phyloP scores from a whole-genome alignment of 1,284 basidiomycete species.

The Heterobasidion irregulare region DNA sequence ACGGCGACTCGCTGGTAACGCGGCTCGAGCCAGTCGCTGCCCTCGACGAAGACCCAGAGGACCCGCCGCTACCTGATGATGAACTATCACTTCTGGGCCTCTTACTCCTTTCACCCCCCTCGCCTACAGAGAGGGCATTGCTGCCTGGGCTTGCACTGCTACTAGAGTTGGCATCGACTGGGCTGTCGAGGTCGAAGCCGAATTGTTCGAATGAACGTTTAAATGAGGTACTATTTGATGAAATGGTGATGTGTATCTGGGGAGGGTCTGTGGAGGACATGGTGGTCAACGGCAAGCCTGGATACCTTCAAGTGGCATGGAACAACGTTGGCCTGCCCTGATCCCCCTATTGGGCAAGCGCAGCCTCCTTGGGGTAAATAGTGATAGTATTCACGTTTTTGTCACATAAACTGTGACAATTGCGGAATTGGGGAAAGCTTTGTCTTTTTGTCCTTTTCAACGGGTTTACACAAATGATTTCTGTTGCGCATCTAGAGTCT shows the following conservation, averaged over 20 bases:
- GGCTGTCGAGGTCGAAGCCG: conserved; percentile 41
- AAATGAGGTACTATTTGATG: conserved; percentile 36
- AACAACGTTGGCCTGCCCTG: too few species aligned
- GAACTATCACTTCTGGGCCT: conserved; percentile 1
- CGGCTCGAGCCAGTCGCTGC: background rate
- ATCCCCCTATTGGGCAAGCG: too few species aligned
- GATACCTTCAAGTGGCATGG: background rate
- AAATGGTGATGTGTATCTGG: conserved; percentile 35
- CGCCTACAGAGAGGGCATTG: background rate
- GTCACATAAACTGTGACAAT: too few species aligned
- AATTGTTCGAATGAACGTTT: conserved; percentile 51
- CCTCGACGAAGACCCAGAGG: background rate
- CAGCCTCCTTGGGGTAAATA: too few species aligned
- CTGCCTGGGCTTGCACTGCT: conserved; percentile 8
- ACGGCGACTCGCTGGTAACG: background rate
- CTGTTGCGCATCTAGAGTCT: too few species aligned
- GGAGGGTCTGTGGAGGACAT: conserved; percentile 24
- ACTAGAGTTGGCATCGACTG: conserved; percentile 11
- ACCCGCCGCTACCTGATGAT: background rate
- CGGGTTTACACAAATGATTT: too few species aligned
- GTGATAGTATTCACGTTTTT: too few species aligned
- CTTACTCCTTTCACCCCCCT: conserved; percentile 1
- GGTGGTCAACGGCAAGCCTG: conserved; percentile 9
- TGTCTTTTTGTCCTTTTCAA: too few species aligned
- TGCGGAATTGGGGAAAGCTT: too few species aligned